Conservation (phyloP, 1,284 basidiomycete species). For the Sphagnurus paluster region DNA sequence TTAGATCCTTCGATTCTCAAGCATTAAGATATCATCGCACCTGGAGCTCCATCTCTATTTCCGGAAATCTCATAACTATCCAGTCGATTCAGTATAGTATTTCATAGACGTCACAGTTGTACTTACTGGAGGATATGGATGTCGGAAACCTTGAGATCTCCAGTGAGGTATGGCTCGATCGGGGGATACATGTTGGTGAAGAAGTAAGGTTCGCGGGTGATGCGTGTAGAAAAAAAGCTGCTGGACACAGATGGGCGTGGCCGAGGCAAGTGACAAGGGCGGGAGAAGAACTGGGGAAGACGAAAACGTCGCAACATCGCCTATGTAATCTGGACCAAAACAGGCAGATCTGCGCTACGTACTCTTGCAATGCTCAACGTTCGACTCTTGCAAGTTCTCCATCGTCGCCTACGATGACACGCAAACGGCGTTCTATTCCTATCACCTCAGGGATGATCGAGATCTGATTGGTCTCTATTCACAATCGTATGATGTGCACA, state of each 20-base stretch:
- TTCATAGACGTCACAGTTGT: background rate
- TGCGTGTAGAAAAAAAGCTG: background rate
- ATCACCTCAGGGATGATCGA: conserved; percentile 3
- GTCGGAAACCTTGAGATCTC: conserved; percentile 71
- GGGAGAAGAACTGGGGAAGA: conserved; percentile 4
- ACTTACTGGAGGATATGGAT: conserved; percentile 80
- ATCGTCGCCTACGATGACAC: background rate
- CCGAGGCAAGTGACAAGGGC: background rate
- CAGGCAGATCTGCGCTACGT: background rate
- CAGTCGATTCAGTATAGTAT: conserved; percentile 2
- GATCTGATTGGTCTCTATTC: conserved; percentile 5
- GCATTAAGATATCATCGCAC: conserved; percentile 37
- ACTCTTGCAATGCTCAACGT: background rate
- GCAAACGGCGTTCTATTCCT: background rate
- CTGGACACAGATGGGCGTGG: background rate
- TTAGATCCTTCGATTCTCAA: conserved; percentile 3
- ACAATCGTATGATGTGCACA: background rate
- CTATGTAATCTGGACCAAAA: conserved; percentile 14
- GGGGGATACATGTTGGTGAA: conserved; percentile 51
- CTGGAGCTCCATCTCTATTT: conserved; percentile 74
- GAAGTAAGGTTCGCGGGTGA: background rate
- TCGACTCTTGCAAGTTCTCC: background rate
- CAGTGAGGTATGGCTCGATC: conserved; percentile 64
- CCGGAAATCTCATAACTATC: conserved; percentile 80
- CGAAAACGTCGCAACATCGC: conserved; percentile 12